Evolutionary conservation across 2,329 filamentous ascomycete species (phyloP).

Genomic region (Sporothrix inflata): DNA sequence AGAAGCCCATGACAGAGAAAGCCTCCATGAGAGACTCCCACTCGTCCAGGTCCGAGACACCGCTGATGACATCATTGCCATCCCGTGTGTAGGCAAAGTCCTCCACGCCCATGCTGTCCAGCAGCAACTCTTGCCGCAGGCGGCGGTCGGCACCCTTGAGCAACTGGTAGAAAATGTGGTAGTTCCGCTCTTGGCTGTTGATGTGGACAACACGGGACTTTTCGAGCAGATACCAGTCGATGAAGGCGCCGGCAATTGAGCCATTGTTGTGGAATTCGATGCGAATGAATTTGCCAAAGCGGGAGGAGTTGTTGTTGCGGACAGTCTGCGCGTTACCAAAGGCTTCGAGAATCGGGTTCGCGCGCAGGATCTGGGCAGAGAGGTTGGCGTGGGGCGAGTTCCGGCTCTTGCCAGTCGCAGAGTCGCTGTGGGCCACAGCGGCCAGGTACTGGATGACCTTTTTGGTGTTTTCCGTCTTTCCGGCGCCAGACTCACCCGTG

Average conservation of each 20-base stretch:
- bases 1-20: conserved; percentile 92
- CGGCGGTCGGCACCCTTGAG: conserved; percentile 77
- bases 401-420: conserved; percentile 61
- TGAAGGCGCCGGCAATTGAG: conserved; percentile 92
- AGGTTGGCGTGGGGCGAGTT: conserved; percentile 72
- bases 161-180: conserved; percentile 97
- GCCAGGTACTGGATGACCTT: conserved; percentile 99
- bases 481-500: conserved; percentile 95
- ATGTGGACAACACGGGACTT: conserved; percentile 96
- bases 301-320: conserved; percentile 96
- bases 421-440: conserved; percentile 85
- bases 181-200: conserved; percentile 87
- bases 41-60: conserved; percentile 87
- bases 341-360: conserved; percentile 95
- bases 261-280: conserved; percentile 90
- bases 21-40: conserved; percentile 91
- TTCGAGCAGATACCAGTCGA: conserved; percentile 97
- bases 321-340: conserved; percentile 99
- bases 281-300: conserved; percentile 97
- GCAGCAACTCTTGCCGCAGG: conserved; percentile 75
- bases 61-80: conserved; percentile 88
- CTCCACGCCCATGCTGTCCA: conserved; percentile 74
- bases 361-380: conserved; percentile 92
- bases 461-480: conserved; percentile 99
- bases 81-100: conserved; percentile 91